These are phyloP conservation scores for Leonotis leonurus DNA, from an alignment of 257 asterid genomes.

Conservation along the genomic window DNA sequence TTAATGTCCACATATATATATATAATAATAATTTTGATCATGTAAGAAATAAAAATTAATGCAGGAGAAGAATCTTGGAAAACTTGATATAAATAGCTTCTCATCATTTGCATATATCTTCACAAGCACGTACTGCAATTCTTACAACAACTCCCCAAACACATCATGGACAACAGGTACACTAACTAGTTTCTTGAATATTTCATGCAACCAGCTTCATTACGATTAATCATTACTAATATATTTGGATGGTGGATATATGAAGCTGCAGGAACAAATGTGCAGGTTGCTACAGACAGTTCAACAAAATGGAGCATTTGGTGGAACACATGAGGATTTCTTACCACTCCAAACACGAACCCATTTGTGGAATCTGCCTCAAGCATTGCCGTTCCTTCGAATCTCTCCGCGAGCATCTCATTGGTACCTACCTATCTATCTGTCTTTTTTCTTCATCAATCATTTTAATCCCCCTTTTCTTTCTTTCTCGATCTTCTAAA, in stretches of 20 bases:
- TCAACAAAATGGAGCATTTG: conserved; percentile 81
- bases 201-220: background rate
- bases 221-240: too few relatives aligned
- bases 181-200: background rate
- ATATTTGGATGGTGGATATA: too few relatives aligned
- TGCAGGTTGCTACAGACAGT: conserved; percentile 86
- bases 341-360: conserved; percentile 79
- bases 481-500: too few relatives aligned
- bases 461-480: background rate
- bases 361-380: conserved; percentile 64
- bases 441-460: too few relatives aligned
- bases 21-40: too few relatives aligned
- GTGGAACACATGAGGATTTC: conserved; percentile 88
- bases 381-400: conserved; percentile 90
- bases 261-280: conserved; percentile 60
- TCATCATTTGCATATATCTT: conserved; percentile 17
- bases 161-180: conserved; percentile 59
- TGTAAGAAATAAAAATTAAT: too few relatives aligned
- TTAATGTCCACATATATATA: background rate
- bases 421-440: conserved; percentile 30
- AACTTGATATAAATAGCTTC: conserved; percentile 54
- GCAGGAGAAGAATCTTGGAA: too few relatives aligned
- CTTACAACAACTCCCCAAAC: background rate
- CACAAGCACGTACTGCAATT: conserved; percentile 23
- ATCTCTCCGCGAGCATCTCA: conserved; percentile 87